phyloP scores from a whole-genome alignment of 2,329 filamentous ascomycete species.

The Alternaria panax region DNA sequence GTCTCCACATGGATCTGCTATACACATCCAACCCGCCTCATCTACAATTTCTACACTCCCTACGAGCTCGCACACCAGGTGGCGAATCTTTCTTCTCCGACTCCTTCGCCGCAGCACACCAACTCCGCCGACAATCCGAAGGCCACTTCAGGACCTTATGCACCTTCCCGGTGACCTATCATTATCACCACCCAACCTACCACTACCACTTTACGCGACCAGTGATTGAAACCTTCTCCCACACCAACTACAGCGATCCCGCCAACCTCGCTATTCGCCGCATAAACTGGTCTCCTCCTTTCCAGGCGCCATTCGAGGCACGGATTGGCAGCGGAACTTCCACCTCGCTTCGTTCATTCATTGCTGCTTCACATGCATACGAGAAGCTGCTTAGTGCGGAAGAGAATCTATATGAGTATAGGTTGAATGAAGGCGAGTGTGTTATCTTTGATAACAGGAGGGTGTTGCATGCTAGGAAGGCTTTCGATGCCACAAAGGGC shows the following conservation, averaged over 20 bases:
- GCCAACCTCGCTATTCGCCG: slow-evolving; percentile 48
- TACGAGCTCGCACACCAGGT: slow-evolving; percentile 79
- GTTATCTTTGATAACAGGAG: slow-evolving; percentile 92
- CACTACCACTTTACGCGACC: slow-evolving; percentile 67
- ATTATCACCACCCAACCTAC: slow-evolving; percentile 69
- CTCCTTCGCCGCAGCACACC: slow-evolving; percentile 66
- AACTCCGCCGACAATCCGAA: slow-evolving; percentile 37
- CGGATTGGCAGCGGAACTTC: slow-evolving; percentile 42
- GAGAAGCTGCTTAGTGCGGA: slow-evolving; percentile 64
- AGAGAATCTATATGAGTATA: slow-evolving; percentile 70
- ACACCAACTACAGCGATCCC: slow-evolving; percentile 36
- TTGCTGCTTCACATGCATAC: slow-evolving; percentile 62
- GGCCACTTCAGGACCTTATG: slow-evolving; percentile 53
- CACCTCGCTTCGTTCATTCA: slow-evolving; percentile 38
- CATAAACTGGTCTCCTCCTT: slow-evolving; percentile 80
- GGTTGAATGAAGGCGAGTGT: slow-evolving; percentile 81
- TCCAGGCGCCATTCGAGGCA: slow-evolving; percentile 67
- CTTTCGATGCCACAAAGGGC: slow-evolving; percentile 73
- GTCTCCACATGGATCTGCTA: slow-evolving; percentile 91
- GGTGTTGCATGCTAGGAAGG: slow-evolving; percentile 80
- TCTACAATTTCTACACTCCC: slow-evolving; percentile 87
- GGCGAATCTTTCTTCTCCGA: slow-evolving; percentile 90
- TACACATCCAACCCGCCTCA: slow-evolving; percentile 82
- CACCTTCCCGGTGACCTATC: slow-evolving; percentile 62
- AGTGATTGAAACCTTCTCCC: slow-evolving; percentile 59